phyloP scores from a whole-genome alignment of 768 basidiomycete genomes.

The Mycena vulgaris region DNA sequence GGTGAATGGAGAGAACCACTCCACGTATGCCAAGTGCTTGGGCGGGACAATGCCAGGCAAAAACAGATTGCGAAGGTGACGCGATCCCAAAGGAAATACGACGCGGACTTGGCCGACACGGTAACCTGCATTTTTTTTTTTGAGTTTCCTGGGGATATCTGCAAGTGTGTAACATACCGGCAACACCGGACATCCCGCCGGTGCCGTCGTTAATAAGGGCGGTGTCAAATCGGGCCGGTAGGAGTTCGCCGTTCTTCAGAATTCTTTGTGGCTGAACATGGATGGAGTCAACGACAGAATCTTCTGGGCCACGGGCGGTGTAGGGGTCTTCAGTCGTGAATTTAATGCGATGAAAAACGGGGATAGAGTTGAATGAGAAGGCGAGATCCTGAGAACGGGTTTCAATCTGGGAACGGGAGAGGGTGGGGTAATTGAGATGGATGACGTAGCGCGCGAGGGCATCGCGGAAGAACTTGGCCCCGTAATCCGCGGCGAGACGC shows the following conservation, averaged over 20 bases:
- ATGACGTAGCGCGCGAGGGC: not conserved
- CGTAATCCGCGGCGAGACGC: not conserved
- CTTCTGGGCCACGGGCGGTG: not conserved
- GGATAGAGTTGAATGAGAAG: not conserved
- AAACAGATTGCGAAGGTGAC: not conserved
- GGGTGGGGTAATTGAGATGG: not conserved
- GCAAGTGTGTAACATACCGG: not conserved
- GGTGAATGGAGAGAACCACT: not conserved
- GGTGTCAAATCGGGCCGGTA: not conserved
- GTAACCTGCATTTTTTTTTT: not conserved
- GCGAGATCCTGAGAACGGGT: not conserved
- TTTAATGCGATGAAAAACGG: not conserved
- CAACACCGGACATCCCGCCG: not conserved
- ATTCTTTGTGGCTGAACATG: not conserved
- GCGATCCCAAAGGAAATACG: not conserved
- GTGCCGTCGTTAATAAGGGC: not conserved
- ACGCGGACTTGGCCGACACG: not conserved
- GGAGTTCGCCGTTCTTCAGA: not conserved
- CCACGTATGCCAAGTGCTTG: not conserved
- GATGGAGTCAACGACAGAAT: not conserved
- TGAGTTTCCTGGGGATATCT: too few relatives aligned
- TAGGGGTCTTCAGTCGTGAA: not conserved
- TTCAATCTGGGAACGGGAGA: not conserved
- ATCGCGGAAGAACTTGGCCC: not conserved
- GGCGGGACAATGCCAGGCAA: not conserved